Evolutionary conservation across 345 rosid genomes (phyloP), one percentile per base, ranked within the genome.

Genomic region (Erodium maritimum): DNA sequence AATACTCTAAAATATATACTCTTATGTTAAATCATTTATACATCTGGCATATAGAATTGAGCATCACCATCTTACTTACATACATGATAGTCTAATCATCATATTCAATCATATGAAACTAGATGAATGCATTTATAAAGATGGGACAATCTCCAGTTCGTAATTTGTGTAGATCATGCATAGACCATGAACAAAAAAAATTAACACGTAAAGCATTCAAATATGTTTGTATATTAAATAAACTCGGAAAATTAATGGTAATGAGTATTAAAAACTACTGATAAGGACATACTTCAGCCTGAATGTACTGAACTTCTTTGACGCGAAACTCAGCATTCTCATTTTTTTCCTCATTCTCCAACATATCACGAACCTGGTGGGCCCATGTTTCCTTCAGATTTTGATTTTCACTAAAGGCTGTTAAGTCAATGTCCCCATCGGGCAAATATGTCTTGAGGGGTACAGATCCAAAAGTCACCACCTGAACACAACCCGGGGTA

Each of bases 371-470:
- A 67, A 94, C 97, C 79, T 83, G 80, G 73, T 83, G 84, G 66
- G 96, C 99, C 97, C 97, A 94, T 20, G 82, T 58, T 16, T 90
- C 99, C 79, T 94, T 90, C 60, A 82, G 52, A 57, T 46, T 79
- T 54, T 69, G 90, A 70, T 75, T 81, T 17, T 65, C 57, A 65
- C 93, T 82, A 61, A 90, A 87, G 57, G 89, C 90, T 0, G 94
- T 82, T 67, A 90, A 76, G 73, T 94, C 96, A 19, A 94, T 85
- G 73, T 94, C 99, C 59, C 99, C 99, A 75, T 94, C 99, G 17
- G 99, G 99, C 69, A 94, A 74, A 70, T 94, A 94, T 23, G 97
- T 94, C 81, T 94, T 90, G 14, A 94, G 82, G 5, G 99, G 99
- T 6, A 94, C 99, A 61, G 99, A 94, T 68, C 99, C 99, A 75